Evolutionary conservation across 169 alveolate genomes (phyloP).

Genomic region (Plasmodium gallinaceum): DNA sequence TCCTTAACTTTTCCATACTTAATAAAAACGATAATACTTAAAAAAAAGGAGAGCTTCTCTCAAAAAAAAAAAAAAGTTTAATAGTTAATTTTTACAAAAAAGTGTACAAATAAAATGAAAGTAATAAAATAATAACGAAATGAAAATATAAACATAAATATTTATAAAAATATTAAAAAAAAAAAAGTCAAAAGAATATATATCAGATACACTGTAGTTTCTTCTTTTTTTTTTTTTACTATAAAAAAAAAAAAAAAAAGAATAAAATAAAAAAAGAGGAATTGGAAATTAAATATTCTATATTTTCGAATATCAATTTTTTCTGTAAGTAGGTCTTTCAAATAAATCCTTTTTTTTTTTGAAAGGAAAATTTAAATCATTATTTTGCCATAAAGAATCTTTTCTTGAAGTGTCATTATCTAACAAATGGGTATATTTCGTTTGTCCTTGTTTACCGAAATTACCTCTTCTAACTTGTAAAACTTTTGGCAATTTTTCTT

Average conservation of each 20-base stretch:
- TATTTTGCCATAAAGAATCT: constrained; percentile 61
- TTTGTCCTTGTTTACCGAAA: constrained; percentile 93
- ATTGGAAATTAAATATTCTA: background rate
- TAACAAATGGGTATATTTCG: constrained; percentile 95
- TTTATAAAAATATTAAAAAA: background rate
- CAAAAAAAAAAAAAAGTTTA: background rate
- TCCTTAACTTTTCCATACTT: background rate
- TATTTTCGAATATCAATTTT: background rate
- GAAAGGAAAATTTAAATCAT: background rate
- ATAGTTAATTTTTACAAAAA: background rate
- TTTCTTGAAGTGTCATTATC: constrained; percentile 95
- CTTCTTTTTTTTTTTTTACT: too few species aligned
- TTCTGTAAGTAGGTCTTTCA: constrained; percentile 58
- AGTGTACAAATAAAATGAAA: too few species aligned
- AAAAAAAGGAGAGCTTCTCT: background rate
- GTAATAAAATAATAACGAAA: background rate
- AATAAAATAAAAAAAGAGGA: background rate
- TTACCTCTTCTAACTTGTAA: constrained; percentile 91
- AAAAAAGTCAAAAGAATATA: background rate
- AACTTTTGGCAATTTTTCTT: constrained; percentile 85
- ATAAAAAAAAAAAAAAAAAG: background rate
- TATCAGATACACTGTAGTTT: too few species aligned
- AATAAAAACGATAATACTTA: background rate
- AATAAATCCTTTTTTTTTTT: constrained; percentile 19
- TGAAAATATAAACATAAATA: background rate